Evolutionary conservation across 768 basidiomycete species (phyloP), one percentile per base, ranked within the genome.

Genomic region (Kwoniella botswanensis): DNA sequence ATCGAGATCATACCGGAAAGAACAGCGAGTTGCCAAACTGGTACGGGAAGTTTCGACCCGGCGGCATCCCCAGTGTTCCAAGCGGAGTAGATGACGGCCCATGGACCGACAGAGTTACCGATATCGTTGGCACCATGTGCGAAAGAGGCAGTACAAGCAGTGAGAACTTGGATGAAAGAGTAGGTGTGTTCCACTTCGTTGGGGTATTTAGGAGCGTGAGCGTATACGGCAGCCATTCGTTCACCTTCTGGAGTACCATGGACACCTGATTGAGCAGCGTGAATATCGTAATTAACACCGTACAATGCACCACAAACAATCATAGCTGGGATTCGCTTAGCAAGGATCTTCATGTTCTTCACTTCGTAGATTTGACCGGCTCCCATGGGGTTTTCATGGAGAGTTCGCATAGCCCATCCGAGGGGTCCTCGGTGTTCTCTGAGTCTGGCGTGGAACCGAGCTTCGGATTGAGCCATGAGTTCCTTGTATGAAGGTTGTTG

Each of bases 101-200:
- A 85, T 17, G 84, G 84, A 52, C 82, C 81, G 50, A 82, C 75
- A 42, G 82, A 81, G 75, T 84, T 84, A 46, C 79, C 75, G 41
- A 84, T 74, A 66, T 85, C 85, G 81, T 86, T 86, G 68, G 85
- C 77, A 50, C 85, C 85, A 74, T 86, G 85, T 4, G 85, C 85
- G 72, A 86, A 85, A 3, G 84, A 85, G 15, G 84, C 84, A 13
- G 83, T 85, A 75, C 84, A 85, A 22, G 85, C 85, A 4, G 85
- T 86, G 53, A 86, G 65, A 67, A 84, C 79, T 64, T 86, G 85
- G 22, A 86, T 74, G 77, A 86, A 86, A 2, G 84, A 84, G 79
- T 78, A 86, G 52, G 79, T 71, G 71, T 85, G 84, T 75, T 86
- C 85, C 63, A 75, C 74, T 44, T 85, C 84, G 79, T 85, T 86